phyloP scores from a whole-genome alignment of 2,329 filamentous ascomycete species.

The Dryadomyces quercivorus region DNA sequence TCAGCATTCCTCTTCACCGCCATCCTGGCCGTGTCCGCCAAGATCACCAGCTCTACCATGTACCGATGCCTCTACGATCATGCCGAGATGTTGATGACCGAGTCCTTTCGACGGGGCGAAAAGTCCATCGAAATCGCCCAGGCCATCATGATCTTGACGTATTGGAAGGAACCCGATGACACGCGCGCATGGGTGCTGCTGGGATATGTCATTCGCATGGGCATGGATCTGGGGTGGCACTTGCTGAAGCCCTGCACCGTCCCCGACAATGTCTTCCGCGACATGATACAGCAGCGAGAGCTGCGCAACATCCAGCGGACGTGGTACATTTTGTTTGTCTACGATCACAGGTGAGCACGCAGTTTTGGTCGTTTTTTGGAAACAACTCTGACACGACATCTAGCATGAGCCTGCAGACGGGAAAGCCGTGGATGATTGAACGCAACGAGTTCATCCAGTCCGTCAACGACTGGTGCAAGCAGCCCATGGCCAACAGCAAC shows the following conservation, averaged over 20 bases:
- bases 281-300: neutral
- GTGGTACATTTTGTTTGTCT: neutral
- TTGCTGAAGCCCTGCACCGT: neutral
- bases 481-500: slow-evolving; percentile 14
- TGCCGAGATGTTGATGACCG: slow-evolving; percentile 13
- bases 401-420: slow-evolving; percentile 27
- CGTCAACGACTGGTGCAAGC: slow-evolving; percentile 22
- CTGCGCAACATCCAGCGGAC: neutral
- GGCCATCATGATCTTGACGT: slow-evolving; percentile 24
- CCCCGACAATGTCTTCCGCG: too few relatives aligned
- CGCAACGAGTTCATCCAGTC: slow-evolving; percentile 24
- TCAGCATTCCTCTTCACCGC: neutral
- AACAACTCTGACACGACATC: too few relatives aligned
- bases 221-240: slow-evolving; percentile 11
- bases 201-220: slow-evolving; percentile 27
- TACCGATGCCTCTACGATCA: neutral
- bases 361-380: too few relatives aligned
- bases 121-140: slow-evolving; percentile 27
- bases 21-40: neutral
- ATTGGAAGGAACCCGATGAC: slow-evolving; percentile 30
- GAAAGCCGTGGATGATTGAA: slow-evolving; percentile 30
- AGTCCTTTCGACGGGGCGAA: slow-evolving; percentile 19
- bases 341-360: neutral
- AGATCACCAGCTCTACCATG: neutral
- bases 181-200: slow-evolving; percentile 25